Evolutionary conservation across 2,329 filamentous ascomycete genomes (phyloP).

Genomic region (Colletotrichum sp.): DNA sequence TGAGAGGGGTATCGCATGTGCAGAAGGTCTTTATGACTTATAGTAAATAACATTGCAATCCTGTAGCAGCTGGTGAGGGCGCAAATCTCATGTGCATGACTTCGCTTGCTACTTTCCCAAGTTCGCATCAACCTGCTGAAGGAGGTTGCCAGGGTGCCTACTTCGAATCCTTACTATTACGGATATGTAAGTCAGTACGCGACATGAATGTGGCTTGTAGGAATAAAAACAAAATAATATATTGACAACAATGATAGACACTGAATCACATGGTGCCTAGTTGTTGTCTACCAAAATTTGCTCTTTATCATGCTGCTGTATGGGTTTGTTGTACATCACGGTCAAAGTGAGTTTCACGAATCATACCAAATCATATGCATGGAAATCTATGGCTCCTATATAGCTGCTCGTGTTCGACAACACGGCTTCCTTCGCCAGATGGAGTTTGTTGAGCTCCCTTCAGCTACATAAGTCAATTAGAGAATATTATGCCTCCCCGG

Average conservation of each 20-base stretch:
- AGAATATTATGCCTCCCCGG: background rate
- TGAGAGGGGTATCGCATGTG: background rate
- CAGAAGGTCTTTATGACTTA: background rate
- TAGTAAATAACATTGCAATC: background rate
- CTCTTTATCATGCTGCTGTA: background rate
- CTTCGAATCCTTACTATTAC: background rate
- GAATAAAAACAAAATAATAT: background rate
- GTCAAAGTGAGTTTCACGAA: accelerated
- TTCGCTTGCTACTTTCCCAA: background rate
- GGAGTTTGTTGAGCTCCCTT: background rate
- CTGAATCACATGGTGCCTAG: background rate
- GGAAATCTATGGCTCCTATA: background rate
- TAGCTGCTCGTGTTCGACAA: background rate
- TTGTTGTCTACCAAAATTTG: background rate
- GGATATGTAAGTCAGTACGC: background rate
- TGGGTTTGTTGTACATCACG: background rate
- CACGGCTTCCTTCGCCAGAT: background rate
- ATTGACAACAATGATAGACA: background rate
- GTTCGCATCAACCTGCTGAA: background rate
- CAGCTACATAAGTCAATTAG: background rate
- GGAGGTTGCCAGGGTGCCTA: background rate
- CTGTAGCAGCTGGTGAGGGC: background rate
- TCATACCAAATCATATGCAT: background rate
- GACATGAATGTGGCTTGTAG: background rate
- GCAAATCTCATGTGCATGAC: background rate